Evolutionary conservation across 768 basidiomycete genomes (phyloP), one percentile per base, ranked within the genome.

Genomic region (Lactifluus volemus): DNA sequence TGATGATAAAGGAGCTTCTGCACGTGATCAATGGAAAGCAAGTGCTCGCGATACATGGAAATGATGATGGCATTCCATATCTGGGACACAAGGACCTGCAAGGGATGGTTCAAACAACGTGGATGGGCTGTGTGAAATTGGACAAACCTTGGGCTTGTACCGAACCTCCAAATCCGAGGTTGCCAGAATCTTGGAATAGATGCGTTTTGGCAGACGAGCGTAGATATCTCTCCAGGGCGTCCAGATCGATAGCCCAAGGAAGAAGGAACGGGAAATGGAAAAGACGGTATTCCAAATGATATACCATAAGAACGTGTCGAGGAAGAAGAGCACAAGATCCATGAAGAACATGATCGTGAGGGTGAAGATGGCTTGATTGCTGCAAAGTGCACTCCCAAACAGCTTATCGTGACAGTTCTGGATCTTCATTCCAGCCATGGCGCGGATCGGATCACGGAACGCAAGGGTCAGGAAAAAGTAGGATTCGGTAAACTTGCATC

Each of bases 31-130:
- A 99, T 99, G 51, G 95, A 98, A 39, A 98, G 78, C n/a, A 99
- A 73, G 71, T 98, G 97, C 73, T 99, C 97, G 70, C 97, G 87
- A 74, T 98, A 99, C 97, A 99, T 99, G 14, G 96, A 98, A 67
- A 99, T 98, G 75, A 99, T 97, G 75, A 99, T 87, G 25, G 97
- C 97, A 71, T 99, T 99, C 97, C 97, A 98, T 58, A 99, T 95
- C 75, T 98, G 97, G 15, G 95, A 97, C 48, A 99, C 96, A 44
- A 99, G 81, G 42, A 99, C 93, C 91, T 93, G 30, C 52, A 15
- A 19, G 17, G 7, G 58, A 25, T 57, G 10, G 42, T 29, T 39
- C 21, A 7, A 39, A 15, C 38, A 0, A 32, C n/a, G 32, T n/a
- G 11, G 3, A n/a, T 25, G 15, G 36, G 36, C 25, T 17, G 5